phyloP scores from a whole-genome alignment of 176 grass and related monocot species.

The Triticum monococcum region DNA sequence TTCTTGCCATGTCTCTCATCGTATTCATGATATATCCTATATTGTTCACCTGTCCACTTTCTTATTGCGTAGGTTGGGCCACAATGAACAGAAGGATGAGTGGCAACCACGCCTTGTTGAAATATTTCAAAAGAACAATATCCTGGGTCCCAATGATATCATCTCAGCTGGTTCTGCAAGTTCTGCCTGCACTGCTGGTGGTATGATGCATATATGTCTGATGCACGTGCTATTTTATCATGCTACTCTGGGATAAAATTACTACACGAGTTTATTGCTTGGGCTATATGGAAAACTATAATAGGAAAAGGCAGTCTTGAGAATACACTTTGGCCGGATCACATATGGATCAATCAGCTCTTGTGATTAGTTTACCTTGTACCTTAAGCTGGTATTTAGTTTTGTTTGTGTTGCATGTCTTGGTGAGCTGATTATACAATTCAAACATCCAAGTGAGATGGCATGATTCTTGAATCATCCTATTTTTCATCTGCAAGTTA shows the following conservation, averaged over 20 bases:
- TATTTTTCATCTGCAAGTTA: not conserved
- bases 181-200: slow-evolving; percentile 93
- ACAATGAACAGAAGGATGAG: slow-evolving; percentile 97
- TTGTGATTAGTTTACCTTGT: not conserved
- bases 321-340: not conserved
- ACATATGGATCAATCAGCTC: not conserved
- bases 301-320: not conserved
- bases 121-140: slow-evolving; percentile 80
- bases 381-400: slow-evolving; percentile 8
- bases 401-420: slow-evolving; percentile 9
- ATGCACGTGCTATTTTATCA: slow-evolving; percentile 3
- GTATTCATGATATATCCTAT: not conserved
- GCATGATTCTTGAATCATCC: not conserved
- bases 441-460: slow-evolving; percentile 8
- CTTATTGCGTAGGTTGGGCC: slow-evolving; percentile 73
- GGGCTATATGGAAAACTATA: not conserved
- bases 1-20: slow-evolving; percentile 9
- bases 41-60: not conserved
- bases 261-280: not conserved
- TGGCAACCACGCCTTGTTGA: slow-evolving; percentile 86
- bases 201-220: slow-evolving; percentile 40
- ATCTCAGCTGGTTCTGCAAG: slow-evolving; percentile 78
- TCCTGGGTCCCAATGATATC: slow-evolving; percentile 72
- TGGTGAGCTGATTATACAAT: not conserved
- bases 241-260: not conserved